Percentiles rank a stretch among this genome's conserved stretches.
Evolutionary conservation across 2,329 filamentous ascomycete species (phyloP).

Genomic region (Aphanoascus verrucosus): DNA sequence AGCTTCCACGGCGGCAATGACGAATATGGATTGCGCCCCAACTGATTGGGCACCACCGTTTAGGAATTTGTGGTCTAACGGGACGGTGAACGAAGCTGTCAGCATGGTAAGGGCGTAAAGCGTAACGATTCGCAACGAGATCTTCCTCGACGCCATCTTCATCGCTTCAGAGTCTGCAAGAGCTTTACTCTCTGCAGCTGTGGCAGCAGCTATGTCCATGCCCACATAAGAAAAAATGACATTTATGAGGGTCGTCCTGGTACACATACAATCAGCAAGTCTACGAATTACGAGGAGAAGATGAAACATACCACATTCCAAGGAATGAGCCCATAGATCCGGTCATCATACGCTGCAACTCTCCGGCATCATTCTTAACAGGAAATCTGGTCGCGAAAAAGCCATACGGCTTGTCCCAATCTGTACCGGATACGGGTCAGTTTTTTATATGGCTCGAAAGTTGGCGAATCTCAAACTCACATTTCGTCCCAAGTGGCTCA

Average conservation of each 20-base stretch:
- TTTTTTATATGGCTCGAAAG: background rate
- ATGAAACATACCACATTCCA: constrained; percentile 29
- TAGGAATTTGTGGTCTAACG: constrained; percentile 33
- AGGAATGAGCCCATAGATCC: constrained; percentile 31
- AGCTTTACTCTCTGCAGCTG: constrained; percentile 36
- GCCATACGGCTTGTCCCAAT: constrained; percentile 29
- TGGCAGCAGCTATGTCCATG: constrained; percentile 36
- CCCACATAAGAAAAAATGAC: constrained; percentile 38
- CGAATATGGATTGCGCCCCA: constrained; percentile 30
- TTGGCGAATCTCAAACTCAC: constrained; percentile 19
- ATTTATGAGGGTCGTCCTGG: constrained; percentile 35
- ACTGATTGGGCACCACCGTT: constrained; percentile 32
- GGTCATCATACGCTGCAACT: constrained; percentile 22
- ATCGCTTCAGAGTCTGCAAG: constrained; percentile 35
- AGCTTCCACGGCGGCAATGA: constrained; percentile 34
- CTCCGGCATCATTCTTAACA: constrained; percentile 25
- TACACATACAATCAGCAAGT: constrained; percentile 17
- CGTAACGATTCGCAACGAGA: constrained; percentile 35
- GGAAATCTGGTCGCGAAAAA: constrained; percentile 30
- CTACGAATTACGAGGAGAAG: background rate
- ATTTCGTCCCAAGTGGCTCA: constrained; percentile 27
- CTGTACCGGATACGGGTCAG: constrained; percentile 15
- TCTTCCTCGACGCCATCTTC: constrained; percentile 38
- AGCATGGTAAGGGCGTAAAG: constrained; percentile 36
- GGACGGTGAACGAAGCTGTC: constrained; percentile 35